These are phyloP conservation scores for Beauveria asiatica DNA, from an alignment of 2,329 filamentous ascomycete genomes.

Conservation along the genomic window DNA sequence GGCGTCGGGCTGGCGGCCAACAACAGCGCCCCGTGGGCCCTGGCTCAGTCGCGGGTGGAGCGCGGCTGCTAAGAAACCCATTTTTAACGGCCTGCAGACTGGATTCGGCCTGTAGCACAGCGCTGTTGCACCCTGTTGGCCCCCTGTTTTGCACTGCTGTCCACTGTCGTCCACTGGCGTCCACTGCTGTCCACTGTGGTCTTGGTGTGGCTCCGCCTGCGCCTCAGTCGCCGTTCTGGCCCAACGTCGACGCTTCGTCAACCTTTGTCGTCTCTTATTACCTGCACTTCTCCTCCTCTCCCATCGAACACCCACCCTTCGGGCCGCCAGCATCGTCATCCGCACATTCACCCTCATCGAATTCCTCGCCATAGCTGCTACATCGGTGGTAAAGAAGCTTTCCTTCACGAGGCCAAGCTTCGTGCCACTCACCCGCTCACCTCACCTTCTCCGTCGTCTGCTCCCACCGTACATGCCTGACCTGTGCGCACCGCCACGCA, in stretches of 20 bases:
- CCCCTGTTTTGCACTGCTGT: neutral
- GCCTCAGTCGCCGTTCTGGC: constrained; percentile 2
- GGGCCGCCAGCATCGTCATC: constrained; percentile 8
- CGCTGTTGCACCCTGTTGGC: neutral
- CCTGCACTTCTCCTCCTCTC: neutral
- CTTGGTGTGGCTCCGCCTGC: neutral
- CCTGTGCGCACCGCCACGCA: neutral
- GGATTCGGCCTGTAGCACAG: neutral
- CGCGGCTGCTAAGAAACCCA: neutral
- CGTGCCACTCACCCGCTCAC: neutral
- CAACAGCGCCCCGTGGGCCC: constrained; percentile 1
- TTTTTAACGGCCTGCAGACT: no score
- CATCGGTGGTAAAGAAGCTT: neutral
- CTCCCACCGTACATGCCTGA: constrained; percentile 10
- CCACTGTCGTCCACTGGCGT: neutral
- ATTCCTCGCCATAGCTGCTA: neutral
- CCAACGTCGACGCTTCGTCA: constrained; percentile 3
- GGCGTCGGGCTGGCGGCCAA: neutral
- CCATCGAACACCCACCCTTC: neutral
- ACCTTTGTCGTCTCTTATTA: neutral
- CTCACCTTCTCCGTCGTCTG: neutral
- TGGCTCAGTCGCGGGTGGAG: neutral
- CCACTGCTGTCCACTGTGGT: neutral
- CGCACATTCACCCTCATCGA: neutral
- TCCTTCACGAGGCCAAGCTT: neutral